Base-by-base conservation (phyloP, 2,329 filamentous ascomycete genomes). In the Tolypocladium ovalisporum region DNA sequence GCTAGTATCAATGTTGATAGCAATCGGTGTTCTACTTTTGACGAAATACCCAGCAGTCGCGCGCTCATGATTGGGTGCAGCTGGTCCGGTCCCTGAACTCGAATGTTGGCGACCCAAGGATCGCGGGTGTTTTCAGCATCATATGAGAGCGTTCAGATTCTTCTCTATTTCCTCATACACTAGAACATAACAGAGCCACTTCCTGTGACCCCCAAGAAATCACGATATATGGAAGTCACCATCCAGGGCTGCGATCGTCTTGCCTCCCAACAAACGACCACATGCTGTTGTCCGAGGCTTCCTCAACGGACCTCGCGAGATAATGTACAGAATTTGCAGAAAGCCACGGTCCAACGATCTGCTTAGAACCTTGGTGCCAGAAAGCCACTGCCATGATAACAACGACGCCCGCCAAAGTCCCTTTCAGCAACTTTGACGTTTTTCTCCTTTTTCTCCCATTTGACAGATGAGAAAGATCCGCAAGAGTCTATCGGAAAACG, bases 141-240 rank as follows among this genome's bases (percentile, higher is more conserved):
- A 29, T 17, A 12, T 17, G 34, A n/a, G 52, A 53, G 24, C 52
- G n/a, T 53, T 37, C 19, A 6, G 17, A 19, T 24, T 53, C 52
- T 54, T 52, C 29, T 54, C 52, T 54, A 54, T 68, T 67, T 66
- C 62, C 67, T 66, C 65, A 65, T 68, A 68, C 65, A 68, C 56
- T 67, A 62, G n/a, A 65, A 68, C 65, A 67, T 67, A n/a, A 39
- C 29, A 51, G 47, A 29, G 47, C 19, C 47, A 22, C 27, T 51
- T 51, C 29, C 29, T 2, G 13, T 32, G 19, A 29, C 17, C 47
- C 47, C 29, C n/a, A 32, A 17, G 19, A 15, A 49, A 29, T 9
- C 44, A 49, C 44, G 24, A 32, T 29, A 34, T 34, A 19, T 19
- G 10, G 27, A 34, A 34, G 47, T n/a, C 47, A n/a, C 29, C 27